Percentiles rank a stretch among this genome's conserved stretches.
Evolutionary conservation across 306 rosid genomes (phyloP).

Genomic region (Ormosia semicastrata): DNA sequence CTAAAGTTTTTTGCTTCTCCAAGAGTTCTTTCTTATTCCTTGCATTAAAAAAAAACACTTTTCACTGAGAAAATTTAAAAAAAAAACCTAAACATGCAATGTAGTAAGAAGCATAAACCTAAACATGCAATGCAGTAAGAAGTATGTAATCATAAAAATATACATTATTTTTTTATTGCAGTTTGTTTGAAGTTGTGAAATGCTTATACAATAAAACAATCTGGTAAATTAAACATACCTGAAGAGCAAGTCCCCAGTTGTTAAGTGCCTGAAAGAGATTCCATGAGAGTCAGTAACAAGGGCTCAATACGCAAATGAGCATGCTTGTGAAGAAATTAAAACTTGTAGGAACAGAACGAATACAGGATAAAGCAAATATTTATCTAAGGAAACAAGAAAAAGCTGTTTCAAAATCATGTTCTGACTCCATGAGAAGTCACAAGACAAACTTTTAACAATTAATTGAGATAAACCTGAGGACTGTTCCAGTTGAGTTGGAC

Average conservation of each 20-base stretch:
- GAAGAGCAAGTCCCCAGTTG: constrained; percentile 99
- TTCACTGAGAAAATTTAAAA: background rate
- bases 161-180: background rate
- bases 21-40: background rate
- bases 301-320: constrained; percentile 14
- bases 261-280: constrained; percentile 89
- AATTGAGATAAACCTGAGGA: constrained; percentile 77
- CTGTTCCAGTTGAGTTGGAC: constrained; percentile 98
- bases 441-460: constrained; percentile 3
- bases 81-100: background rate
- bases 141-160: constrained; percentile 7
- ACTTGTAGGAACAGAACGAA: background rate
- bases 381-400: background rate
- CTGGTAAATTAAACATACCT: constrained; percentile 52
- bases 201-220: background rate
- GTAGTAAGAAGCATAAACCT: background rate
- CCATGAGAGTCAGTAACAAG: constrained; percentile 29
- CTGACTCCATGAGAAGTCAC: background rate
- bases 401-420: background rate
- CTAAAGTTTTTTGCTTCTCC: background rate
- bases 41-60: background rate
- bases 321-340: constrained; percentile 6
- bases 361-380: constrained; percentile 8
- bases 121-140: background rate
- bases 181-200: constrained; percentile 6